These are phyloP conservation scores for Botrytis aclada DNA, from an alignment of 2,329 filamentous ascomycete species.

Conservation along the genomic window DNA sequence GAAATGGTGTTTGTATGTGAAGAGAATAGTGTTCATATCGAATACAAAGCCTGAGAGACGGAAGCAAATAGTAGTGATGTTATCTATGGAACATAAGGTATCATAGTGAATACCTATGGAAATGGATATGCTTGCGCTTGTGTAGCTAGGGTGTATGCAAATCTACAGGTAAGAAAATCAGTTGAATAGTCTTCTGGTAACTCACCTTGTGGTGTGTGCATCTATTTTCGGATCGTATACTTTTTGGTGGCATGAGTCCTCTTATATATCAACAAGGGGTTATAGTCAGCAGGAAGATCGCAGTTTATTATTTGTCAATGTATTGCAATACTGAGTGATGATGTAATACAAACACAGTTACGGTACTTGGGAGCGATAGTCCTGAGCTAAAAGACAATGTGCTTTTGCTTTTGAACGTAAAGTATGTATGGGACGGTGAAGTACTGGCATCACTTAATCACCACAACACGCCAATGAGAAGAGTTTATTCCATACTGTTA, in stretches of 20 bases:
- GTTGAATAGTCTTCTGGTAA: not conserved
- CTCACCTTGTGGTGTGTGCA: not conserved
- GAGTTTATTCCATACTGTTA: not conserved
- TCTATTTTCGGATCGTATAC: not conserved
- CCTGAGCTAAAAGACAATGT: not conserved
- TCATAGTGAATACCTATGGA: not conserved
- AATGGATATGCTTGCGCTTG: not conserved
- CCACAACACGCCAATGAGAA: not conserved
- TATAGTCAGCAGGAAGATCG: not conserved
- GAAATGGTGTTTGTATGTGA: not conserved
- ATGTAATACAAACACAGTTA: not conserved
- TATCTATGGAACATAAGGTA: not conserved
- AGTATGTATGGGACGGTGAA: not conserved
- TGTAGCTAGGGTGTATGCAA: not conserved
- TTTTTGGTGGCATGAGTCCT: not conserved
- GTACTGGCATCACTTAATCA: no score
- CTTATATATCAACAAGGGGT: no score
- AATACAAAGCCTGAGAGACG: not conserved
- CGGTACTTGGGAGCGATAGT: not conserved
- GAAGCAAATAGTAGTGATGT: not conserved
- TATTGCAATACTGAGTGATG: not conserved
- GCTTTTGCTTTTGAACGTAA: not conserved
- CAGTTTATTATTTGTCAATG: not conserved
- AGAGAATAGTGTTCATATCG: not conserved
- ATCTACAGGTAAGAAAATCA: rapidly evolving